phyloP scores from a whole-genome alignment of 306 rosid species.

The Cotoneaster glaucophyllus region DNA sequence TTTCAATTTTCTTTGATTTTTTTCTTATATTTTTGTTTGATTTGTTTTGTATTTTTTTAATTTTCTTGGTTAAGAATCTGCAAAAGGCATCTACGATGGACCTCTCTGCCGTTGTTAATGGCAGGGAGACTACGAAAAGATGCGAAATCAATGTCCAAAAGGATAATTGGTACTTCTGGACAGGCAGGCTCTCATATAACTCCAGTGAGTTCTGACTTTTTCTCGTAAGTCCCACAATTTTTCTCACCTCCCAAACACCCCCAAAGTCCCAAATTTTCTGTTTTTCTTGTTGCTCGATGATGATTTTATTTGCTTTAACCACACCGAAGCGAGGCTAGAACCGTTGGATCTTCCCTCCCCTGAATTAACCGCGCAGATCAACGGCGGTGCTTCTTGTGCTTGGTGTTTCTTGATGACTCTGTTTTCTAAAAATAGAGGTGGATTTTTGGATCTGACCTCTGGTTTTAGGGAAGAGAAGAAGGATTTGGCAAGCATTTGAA shows the following conservation, averaged over 20 bases:
- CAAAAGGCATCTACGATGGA: constrained; percentile 34
- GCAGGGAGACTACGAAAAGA: constrained; percentile 38
- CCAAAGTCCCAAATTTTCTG: too few relatives aligned
- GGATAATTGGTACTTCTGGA: constrained; percentile 41
- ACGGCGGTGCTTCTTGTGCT: constrained; percentile 21
- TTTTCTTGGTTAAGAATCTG: too few relatives aligned
- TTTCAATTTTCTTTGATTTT: too few relatives aligned
- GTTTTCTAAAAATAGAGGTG: constrained; percentile 29
- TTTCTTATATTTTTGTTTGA: too few relatives aligned
- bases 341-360: constrained; percentile 6
- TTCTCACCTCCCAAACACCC: background rate
- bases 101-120: constrained; percentile 26
- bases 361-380: background rate
- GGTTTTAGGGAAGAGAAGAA: constrained; percentile 33
- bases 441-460: background rate
- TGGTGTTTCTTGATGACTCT: constrained; percentile 25
- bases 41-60: too few relatives aligned
- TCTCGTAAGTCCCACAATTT: constrained; percentile 53
- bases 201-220: constrained; percentile 40
- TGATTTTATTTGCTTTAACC: constrained; percentile 75
- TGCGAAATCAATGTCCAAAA: constrained; percentile 33
- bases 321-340: constrained; percentile 39
- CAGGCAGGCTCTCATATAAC: constrained; percentile 30
- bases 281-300: constrained; percentile 44
- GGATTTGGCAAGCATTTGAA: constrained; percentile 33